These are phyloP conservation scores for Rhodotorula mucilaginosa DNA, from an alignment of 1,284 basidiomycete species.

Conservation along the genomic window DNA sequence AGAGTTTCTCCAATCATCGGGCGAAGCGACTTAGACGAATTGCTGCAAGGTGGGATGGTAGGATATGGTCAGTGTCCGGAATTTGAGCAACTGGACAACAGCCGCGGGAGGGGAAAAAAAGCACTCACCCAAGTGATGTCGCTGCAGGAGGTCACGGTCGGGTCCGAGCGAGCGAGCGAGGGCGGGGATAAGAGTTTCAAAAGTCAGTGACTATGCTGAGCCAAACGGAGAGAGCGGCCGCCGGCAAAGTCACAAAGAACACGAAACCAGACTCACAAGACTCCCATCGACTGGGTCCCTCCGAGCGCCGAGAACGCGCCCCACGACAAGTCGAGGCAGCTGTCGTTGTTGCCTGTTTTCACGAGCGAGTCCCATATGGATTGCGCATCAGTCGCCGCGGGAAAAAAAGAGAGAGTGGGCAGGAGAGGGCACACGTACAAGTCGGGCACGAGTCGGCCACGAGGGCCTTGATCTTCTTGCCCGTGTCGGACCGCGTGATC, in stretches of 20 bases:
- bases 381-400: too few relatives aligned
- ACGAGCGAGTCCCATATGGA: too few relatives aligned
- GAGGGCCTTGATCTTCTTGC: constrained; percentile 19
- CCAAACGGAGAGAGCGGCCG: too few relatives aligned
- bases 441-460: constrained; percentile 29
- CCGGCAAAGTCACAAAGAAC: too few relatives aligned
- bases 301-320: too few relatives aligned
- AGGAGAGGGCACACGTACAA: background rate
- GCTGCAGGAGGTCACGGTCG: background rate
- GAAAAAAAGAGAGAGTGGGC: too few relatives aligned
- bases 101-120: too few relatives aligned
- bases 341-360: background rate
- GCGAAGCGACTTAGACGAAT: background rate
- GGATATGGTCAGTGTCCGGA: background rate
- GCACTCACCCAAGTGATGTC: constrained; percentile 12
- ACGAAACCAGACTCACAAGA: too few relatives aligned
- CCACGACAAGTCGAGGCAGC: constrained; percentile 7
- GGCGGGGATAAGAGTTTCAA: too few relatives aligned
- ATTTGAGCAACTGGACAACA: too few relatives aligned
- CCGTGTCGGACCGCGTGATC: constrained; percentile 14
- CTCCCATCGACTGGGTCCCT: too few relatives aligned
- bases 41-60: background rate
- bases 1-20: background rate
- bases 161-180: background rate
- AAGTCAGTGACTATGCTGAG: too few relatives aligned